A percentile compares a stretch with the other conserved stretches of the same genome.
These are phyloP conservation scores for Podaxis pistillaris DNA, from an alignment of 768 basidiomycete species.

Conservation along the genomic window DNA sequence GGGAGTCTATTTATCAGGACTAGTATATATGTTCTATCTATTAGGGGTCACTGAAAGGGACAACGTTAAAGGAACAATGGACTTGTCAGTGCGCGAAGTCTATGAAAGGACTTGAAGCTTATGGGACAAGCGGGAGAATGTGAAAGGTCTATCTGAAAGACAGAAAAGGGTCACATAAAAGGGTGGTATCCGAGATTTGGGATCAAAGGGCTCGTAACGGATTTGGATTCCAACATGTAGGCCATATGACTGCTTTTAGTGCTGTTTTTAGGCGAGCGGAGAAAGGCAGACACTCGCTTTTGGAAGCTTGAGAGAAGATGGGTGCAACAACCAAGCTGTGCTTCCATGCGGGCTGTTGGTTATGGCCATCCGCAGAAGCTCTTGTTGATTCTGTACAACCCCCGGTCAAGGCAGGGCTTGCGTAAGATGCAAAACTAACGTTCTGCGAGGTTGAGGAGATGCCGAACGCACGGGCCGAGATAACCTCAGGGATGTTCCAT, in stretches of 20 bases:
- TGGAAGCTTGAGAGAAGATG: not conserved
- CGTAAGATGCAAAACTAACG: not conserved
- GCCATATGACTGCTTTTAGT: not conserved
- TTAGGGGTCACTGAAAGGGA: too few species aligned
- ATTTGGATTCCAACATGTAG: not conserved
- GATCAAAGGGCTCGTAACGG: too few species aligned
- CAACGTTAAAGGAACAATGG: too few species aligned
- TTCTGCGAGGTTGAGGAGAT: not conserved
- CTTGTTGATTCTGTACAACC: not conserved
- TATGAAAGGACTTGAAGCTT: too few species aligned
- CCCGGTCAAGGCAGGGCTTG: not conserved
- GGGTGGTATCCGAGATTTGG: too few species aligned
- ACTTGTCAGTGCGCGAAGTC: too few species aligned
- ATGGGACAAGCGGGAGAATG: too few species aligned
- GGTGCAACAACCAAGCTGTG: not conserved
- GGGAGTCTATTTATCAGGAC: too few species aligned
- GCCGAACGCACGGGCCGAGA: not conserved
- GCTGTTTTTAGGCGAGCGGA: not conserved
- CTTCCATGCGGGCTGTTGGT: slow-evolving; percentile 1
- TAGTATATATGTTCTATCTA: too few species aligned
- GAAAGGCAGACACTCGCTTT: not conserved
- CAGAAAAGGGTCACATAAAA: too few species aligned
- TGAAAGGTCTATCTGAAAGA: too few species aligned
- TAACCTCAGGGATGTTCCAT: not conserved
- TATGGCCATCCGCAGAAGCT: not conserved